Percentiles rank a stretch among this genome's conserved stretches.
Conservation (phyloP, 2,329 filamentous ascomycete species). For the Phyllosticta paracitricarpa region DNA sequence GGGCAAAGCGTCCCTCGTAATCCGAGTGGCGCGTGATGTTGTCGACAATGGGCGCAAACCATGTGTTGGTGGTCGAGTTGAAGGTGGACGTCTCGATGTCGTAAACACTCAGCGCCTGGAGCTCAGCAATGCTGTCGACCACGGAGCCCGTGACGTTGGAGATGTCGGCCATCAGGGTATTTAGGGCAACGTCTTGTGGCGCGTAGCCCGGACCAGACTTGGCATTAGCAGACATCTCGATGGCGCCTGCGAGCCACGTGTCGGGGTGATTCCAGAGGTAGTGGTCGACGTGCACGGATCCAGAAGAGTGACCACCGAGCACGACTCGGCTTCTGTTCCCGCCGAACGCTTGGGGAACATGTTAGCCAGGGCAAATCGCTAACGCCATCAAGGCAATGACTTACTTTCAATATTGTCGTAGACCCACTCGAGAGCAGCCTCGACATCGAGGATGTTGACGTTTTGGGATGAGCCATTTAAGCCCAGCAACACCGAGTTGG, state of each 20-base stretch:
- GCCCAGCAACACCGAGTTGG: slow-evolving; percentile 3
- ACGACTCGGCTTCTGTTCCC: slow-evolving; percentile 37
- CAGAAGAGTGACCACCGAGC: slow-evolving; percentile 17
- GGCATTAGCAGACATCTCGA: slow-evolving; percentile 25
- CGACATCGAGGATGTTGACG: slow-evolving; percentile 30
- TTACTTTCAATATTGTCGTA: slow-evolving; percentile 27
- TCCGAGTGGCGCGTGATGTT: slow-evolving; percentile 11
- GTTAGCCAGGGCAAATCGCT: background rate
- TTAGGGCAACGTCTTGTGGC: slow-evolving; percentile 4
- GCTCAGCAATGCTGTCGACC: slow-evolving; percentile 2
- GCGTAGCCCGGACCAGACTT: slow-evolving; percentile 16
- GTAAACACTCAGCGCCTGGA: slow-evolving; percentile 6
- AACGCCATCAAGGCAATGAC: background rate
- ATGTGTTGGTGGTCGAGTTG: slow-evolving; percentile 14
- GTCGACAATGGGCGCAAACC: slow-evolving; percentile 11
- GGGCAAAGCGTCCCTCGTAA: slow-evolving; percentile 18
- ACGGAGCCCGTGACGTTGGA: slow-evolving; percentile 4
- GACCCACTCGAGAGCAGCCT: slow-evolving; percentile 31
- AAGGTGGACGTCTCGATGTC: slow-evolving; percentile 14
- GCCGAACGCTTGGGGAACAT: slow-evolving; percentile 29
- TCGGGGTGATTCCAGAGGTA: slow-evolving; percentile 19
- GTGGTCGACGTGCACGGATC: slow-evolving; percentile 15
- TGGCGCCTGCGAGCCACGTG: slow-evolving; percentile 20
- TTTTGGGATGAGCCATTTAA: slow-evolving; percentile 16
- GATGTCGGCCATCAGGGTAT: slow-evolving; percentile 8